Conservation (phyloP, 345 rosid genomes). For the thale cress (Arabidopsis thaliana) region TAIR10.1 NC_003074.8:6241001-6241500, state of each 20-base stretch:
- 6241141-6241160: background rate
- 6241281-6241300: background rate
- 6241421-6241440: background rate
- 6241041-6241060: constrained; percentile 51
- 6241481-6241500: background rate
- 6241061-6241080: constrained; percentile 51
- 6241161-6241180: background rate
- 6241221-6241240: background rate
- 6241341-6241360: background rate
- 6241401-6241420: constrained; percentile 7
- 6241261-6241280: background rate
- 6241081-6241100: constrained; percentile 76
- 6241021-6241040: constrained; percentile 53
- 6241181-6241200: background rate
- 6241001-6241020: constrained; percentile 52
- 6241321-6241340: constrained; percentile 11
- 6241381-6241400: constrained; percentile 6
- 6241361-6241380: background rate
- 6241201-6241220: background rate
- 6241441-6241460: background rate
- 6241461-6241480: constrained; percentile 9
- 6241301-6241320: background rate
- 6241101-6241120: constrained; percentile 85
- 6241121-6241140: constrained; percentile 71
- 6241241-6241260: background rate